These are phyloP conservation scores for Coemansia sp. DNA, from an alignment of 192 early-diverging fungal genomes.

Conservation along the genomic window DNA sequence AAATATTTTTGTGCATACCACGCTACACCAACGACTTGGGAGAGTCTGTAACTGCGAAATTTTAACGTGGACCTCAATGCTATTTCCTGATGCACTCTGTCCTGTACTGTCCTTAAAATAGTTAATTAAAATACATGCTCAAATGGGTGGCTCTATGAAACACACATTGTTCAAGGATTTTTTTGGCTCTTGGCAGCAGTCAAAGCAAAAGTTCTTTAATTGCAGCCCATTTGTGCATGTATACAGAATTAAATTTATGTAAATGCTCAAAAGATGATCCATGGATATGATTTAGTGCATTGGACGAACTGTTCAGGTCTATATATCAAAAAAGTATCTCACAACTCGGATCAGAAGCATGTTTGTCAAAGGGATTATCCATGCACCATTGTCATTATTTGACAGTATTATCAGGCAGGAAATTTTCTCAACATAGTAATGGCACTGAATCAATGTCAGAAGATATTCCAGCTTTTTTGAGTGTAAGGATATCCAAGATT, in stretches of 20 bases:
- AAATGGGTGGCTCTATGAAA: no score
- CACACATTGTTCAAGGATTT: no score
- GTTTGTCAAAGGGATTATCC: conserved; percentile 4
- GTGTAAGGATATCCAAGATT: neutral
- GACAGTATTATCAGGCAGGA: conserved; percentile 12
- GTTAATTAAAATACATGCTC: no score
- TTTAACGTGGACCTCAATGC: no score
- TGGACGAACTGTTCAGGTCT: neutral
- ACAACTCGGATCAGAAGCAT: neutral
- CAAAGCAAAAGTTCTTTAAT: no score
- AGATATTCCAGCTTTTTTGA: neutral
- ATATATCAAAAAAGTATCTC: neutral
- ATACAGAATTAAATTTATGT: neutral
- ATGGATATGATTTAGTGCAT: neutral
- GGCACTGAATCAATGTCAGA: neutral
- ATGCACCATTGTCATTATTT: conserved; percentile 7
- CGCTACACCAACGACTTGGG: no score
- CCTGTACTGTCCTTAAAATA: no score
- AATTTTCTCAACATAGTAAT: conserved; percentile 1
- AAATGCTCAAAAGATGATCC: neutral
- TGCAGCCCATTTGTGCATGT: no score
- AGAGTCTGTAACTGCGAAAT: no score
- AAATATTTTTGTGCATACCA: no score
- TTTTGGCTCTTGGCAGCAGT: no score
- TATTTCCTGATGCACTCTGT: no score